Percentiles rank a stretch among this genome's conserved stretches.
Conservation (phyloP, 208 protist genomes). For the Sergeia podlipaevii region DNA sequence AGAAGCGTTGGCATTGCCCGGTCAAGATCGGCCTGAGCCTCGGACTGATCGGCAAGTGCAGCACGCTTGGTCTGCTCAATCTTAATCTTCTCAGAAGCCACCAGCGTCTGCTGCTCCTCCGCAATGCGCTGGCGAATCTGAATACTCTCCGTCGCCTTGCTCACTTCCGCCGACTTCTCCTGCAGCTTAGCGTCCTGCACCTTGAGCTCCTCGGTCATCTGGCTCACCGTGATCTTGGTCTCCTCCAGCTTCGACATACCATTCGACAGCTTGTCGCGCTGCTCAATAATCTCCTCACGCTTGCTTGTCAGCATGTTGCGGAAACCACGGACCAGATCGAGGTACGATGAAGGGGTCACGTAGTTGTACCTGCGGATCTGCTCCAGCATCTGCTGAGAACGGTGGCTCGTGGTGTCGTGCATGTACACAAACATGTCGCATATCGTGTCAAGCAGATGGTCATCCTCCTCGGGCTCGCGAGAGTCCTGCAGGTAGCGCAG, state of each 20-base stretch:
- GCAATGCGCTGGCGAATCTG: slow-evolving; percentile 94
- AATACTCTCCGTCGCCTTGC: slow-evolving; percentile 91
- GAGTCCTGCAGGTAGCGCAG: slow-evolving; percentile 79
- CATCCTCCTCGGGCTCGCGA: slow-evolving; percentile 84
- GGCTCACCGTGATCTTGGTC: slow-evolving; percentile 87
- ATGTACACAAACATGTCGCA: slow-evolving; percentile 92
- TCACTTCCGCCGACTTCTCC: slow-evolving; percentile 84
- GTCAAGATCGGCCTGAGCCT: slow-evolving; percentile 96
- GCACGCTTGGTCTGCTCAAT: slow-evolving; percentile 93
- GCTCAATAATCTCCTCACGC: slow-evolving; percentile 87
- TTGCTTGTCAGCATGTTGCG: slow-evolving; percentile 92
- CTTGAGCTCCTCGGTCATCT: slow-evolving; percentile 91
- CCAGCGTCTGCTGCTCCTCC: slow-evolving; percentile 95
- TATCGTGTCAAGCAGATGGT: slow-evolving; percentile 79
- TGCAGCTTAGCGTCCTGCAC: slow-evolving; percentile 85
- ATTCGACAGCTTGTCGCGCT: slow-evolving; percentile 97
- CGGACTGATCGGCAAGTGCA: slow-evolving; percentile 82
- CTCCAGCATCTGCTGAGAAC: slow-evolving; percentile 89
- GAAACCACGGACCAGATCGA: slow-evolving; percentile 97
- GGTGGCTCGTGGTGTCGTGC: slow-evolving; percentile 89
- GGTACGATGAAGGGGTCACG: slow-evolving; percentile 98
- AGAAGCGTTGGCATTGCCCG: slow-evolving; percentile 96
- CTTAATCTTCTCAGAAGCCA: slow-evolving; percentile 93
- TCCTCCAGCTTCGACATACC: slow-evolving; percentile 93
- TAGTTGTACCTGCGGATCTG: slow-evolving; percentile 96